Percentiles rank a stretch among this genome's conserved stretches.
These are phyloP conservation scores for Castanopsis chinensis DNA, from an alignment of 306 rosid species.

Conservation along the genomic window DNA sequence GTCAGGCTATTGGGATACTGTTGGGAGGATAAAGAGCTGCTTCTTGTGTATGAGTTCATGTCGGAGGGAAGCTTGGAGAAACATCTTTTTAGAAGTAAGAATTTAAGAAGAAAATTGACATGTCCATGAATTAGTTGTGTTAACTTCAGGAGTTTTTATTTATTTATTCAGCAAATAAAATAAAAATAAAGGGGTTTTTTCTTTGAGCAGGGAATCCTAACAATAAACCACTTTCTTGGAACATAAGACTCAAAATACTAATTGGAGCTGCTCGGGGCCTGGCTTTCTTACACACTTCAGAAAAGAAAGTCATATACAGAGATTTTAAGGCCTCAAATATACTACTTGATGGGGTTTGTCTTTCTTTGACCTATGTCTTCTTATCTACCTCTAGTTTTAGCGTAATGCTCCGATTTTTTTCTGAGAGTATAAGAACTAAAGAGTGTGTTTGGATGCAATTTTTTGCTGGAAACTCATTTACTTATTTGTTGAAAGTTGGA, in stretches of 20 bases:
- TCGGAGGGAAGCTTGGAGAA: slow-evolving; percentile 85
- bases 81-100: slow-evolving; percentile 83
- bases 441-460: too few relatives aligned
- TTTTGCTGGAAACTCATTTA: too few relatives aligned
- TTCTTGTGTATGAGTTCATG: slow-evolving; percentile 92
- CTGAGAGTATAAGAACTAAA: not conserved
- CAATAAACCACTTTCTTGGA: slow-evolving; percentile 67
- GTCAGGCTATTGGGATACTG: slow-evolving; percentile 82
- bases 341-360: slow-evolving; percentile 77
- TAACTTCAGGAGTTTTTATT: not conserved
- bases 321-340: slow-evolving; percentile 95
- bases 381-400: slow-evolving; percentile 1
- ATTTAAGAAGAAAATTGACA: not conserved
- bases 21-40: slow-evolving; percentile 62
- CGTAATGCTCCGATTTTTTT: not conserved
- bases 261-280: slow-evolving; percentile 89
- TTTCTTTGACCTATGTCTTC: slow-evolving; percentile 3
- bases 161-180: too few relatives aligned
- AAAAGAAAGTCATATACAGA: slow-evolving; percentile 73
- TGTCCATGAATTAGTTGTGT: not conserved
- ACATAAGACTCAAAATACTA: slow-evolving; percentile 62
- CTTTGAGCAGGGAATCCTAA: slow-evolving; percentile 45
- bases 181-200: not conserved
- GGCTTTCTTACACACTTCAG: slow-evolving; percentile 74
- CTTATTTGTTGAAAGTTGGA: too few relatives aligned